Conservation (phyloP, 805 yeast genomes). For the Vanderwaltozyma verrucispora region DNA sequence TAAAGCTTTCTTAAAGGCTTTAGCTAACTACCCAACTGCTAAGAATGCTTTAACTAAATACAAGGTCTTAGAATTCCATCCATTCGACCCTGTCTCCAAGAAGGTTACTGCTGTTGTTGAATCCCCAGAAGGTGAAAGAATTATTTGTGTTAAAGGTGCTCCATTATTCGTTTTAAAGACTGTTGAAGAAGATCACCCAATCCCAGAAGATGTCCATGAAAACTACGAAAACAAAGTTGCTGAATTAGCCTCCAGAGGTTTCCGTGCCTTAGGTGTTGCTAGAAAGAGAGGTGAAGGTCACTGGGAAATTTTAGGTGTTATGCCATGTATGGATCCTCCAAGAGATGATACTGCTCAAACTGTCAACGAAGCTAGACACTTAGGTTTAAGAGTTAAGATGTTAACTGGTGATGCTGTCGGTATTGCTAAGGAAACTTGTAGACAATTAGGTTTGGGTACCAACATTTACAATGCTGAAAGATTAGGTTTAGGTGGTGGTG, state of each 20-base stretch:
- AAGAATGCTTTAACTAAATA: constrained; percentile 86
- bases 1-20: constrained; percentile 90
- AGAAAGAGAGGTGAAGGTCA: constrained; percentile 97
- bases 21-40: constrained; percentile 82
- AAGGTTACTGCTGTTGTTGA: constrained; percentile 91
- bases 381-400: constrained; percentile 95
- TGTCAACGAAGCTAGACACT: constrained; percentile 78
- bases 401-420: constrained; percentile 99
- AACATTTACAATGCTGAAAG: constrained; percentile 95
- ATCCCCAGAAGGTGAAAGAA: constrained; percentile 92
- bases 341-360: constrained; percentile 96
- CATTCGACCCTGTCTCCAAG: constrained; percentile 96
- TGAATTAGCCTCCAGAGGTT: constrained; percentile 96
- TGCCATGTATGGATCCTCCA: constrained; percentile 99
- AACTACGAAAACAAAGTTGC: constrained; percentile 95
- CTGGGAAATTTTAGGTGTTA: constrained; percentile 96
- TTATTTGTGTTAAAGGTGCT: constrained; percentile 96
- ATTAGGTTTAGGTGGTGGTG: constrained; percentile 92
- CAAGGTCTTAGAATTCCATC: constrained; percentile 92
- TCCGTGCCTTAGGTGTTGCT: constrained; percentile 97
- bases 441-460: constrained; percentile 93
- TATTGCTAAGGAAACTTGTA: constrained; percentile 96
- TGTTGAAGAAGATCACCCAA: constrained; percentile 94
- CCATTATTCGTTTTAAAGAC: constrained; percentile 94
- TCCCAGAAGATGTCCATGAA: constrained; percentile 86